Evolutionary conservation across 2,329 filamentous ascomycete species (phyloP).

Genomic region (Colletotrichum sojae): DNA sequence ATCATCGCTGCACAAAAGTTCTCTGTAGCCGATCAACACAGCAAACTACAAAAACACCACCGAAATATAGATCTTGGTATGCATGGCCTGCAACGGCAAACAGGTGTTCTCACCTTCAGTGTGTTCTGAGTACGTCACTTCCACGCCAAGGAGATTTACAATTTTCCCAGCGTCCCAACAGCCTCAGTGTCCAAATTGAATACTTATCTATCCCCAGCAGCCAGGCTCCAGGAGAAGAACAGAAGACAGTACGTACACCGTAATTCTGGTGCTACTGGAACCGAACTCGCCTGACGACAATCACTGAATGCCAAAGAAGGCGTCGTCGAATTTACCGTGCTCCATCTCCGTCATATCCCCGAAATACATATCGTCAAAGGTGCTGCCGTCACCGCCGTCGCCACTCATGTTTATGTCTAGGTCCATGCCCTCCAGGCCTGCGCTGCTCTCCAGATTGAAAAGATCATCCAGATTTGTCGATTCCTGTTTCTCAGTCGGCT

Average conservation of each 20-base stretch:
- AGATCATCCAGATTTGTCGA: constrained; percentile 61
- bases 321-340: constrained; percentile 63
- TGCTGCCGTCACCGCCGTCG: constrained; percentile 54
- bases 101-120: too few species aligned
- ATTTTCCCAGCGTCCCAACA: not conserved
- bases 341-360: constrained; percentile 59
- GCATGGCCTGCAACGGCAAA: too few species aligned
- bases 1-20: too few species aligned
- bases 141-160: too few species aligned
- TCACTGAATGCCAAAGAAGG: constrained; percentile 58
- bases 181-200: not conserved
- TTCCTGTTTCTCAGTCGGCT: constrained; percentile 44
- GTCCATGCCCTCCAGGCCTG: constrained; percentile 55
- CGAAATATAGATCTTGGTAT: too few species aligned
- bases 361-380: constrained; percentile 67
- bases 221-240: not conserved
- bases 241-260: not conserved
- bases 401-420: constrained; percentile 55
- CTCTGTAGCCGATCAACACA: too few species aligned
- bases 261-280: not conserved
- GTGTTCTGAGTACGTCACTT: too few species aligned
- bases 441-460: constrained; percentile 60
- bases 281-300: not conserved
- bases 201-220: not conserved
- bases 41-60: too few species aligned